Base-by-base conservation (phyloP, 768 basidiomycete species). In the Suillus subluteus region DNA sequence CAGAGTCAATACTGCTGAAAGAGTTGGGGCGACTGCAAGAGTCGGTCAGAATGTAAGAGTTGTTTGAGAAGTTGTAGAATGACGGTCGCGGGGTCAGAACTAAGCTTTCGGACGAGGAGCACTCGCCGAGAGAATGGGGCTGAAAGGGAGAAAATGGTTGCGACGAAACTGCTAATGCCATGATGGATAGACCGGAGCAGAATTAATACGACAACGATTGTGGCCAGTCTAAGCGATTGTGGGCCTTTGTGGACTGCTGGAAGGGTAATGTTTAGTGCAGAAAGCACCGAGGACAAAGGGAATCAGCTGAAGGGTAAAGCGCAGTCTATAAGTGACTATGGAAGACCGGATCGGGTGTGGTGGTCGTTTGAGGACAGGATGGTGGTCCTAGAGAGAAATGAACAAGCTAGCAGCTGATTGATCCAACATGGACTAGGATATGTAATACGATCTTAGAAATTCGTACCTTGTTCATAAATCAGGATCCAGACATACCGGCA, bases 1-100 rank as follows among this genome's bases (percentile, higher is more conserved):
- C 75, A 4, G 75, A 79, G 64, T 78, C 77, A 11, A 74, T 37
- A 26, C 78, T 75, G 50, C 55, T 46, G 8, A 73, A 9, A 23
- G 78, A 76, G 52, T 30, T 62, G 4, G 69, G 66, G 11, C 73
- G 78, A 38, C 21, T 62, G 43, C 8, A 58, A 54, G 37, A 48
- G 48, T 66, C 61, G 54, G 62, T 32, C 46, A 40, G 35, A 2
- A 68, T 40, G 11, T 38, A 58, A 16, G 64, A 35, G 55, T 26
- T 48, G 70, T 68, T 35, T 35, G 35, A 58, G 52, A 52, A 52
- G 30, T 63, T 38, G 13, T 68, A 46, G 30, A 71, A 67, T 1
- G 76, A 79, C 1, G 71, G 62, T 11, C 70, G 74, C 0, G 71
- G 74, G 4, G 72, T 72, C 11, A 73, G 65, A 54, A 62, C 61